phyloP scores from a whole-genome alignment of 2,329 filamentous ascomycete species.

The Calonectria hongkongensis region DNA sequence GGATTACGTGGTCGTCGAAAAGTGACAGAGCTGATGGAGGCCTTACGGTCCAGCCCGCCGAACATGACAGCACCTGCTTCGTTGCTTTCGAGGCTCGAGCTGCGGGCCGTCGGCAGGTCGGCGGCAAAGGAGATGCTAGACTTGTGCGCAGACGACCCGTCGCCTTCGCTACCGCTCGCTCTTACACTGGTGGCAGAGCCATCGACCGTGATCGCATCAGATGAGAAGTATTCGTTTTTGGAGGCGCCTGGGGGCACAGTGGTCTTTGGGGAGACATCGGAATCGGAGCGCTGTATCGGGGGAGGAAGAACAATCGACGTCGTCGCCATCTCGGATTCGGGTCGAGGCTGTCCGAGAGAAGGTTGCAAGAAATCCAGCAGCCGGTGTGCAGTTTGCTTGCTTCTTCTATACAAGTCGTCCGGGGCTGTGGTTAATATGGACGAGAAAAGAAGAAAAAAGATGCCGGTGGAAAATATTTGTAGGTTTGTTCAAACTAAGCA shows the following conservation, averaged over 20 bases:
- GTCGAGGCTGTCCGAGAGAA: constrained; percentile 17
- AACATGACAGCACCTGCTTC: constrained; percentile 39
- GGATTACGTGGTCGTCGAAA: constrained; percentile 67
- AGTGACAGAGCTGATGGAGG: constrained; percentile 68
- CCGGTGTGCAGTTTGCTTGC: constrained; percentile 29
- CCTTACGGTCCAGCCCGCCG: constrained; percentile 63
- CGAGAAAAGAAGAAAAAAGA: not conserved
- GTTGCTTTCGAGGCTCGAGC: constrained; percentile 51
- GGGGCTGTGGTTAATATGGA: not conserved
- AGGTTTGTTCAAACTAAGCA: constrained; percentile 32
- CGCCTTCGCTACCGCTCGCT: constrained; percentile 56
- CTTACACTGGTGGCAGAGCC: constrained; percentile 51
- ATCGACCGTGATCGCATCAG: constrained; percentile 50
- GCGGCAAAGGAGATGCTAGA: constrained; percentile 60
- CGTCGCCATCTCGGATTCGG: constrained; percentile 47
- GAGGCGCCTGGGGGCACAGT: constrained; percentile 47
- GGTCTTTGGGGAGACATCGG: constrained; percentile 66
- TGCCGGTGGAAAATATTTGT: constrained; percentile 29
- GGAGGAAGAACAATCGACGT: constrained; percentile 50
- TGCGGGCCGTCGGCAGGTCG: constrained; percentile 56
- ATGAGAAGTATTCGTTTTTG: constrained; percentile 55
- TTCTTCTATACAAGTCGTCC: constrained; percentile 30
- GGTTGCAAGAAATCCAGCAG: constrained; percentile 25
- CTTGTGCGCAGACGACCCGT: constrained; percentile 58
- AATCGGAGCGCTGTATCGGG: constrained; percentile 60